phyloP scores from a whole-genome alignment of 2,329 filamentous ascomycete genomes.

The Aspergillus fumigatiaffinis region DNA sequence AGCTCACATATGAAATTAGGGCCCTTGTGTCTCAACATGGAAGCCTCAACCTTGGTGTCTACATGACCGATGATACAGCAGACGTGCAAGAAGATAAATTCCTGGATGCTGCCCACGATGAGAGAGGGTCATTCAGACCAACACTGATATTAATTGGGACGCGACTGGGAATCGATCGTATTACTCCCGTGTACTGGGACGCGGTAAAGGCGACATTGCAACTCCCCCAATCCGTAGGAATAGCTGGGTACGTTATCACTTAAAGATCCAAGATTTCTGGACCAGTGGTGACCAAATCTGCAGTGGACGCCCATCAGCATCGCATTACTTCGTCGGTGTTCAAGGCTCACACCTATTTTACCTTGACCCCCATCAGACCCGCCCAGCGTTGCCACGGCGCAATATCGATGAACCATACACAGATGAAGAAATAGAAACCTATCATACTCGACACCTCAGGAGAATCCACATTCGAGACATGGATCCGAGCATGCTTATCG shows the following conservation, averaged over 20 bases:
- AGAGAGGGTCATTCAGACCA: conserved; percentile 66
- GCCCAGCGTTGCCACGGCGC: conserved; percentile 67
- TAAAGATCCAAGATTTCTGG: conserved; percentile 19
- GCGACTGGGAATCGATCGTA: conserved; percentile 85
- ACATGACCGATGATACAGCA: conserved; percentile 82
- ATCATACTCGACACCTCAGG: conserved; percentile 81
- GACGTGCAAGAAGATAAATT: conserved; percentile 93
- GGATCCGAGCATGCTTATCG: conserved; percentile 97
- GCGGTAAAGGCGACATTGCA: conserved; percentile 81
- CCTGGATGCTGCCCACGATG: conserved; percentile 67
- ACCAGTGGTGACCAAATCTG: conserved; percentile 7
- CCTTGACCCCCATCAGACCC: conserved; percentile 86
- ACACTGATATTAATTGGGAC: conserved; percentile 88
- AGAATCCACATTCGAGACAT: conserved; percentile 83
- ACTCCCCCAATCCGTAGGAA: conserved; percentile 89
- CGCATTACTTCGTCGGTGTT: conserved; percentile 70
- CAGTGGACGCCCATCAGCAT: conserved; percentile 87
- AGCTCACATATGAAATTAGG: conserved; percentile 44
- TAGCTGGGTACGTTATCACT: conserved; percentile 67
- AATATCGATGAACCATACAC: conserved; percentile 50
- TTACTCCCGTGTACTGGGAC: conserved; percentile 93
- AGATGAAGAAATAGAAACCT: conserved; percentile 70
- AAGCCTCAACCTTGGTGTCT: conserved; percentile 67
- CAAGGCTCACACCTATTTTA: conserved; percentile 85
- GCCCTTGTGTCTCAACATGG: conserved; percentile 66